Conservation (phyloP, 2,329 filamentous ascomycete genomes). For the Lecanoromycetidae sp. region DNA sequence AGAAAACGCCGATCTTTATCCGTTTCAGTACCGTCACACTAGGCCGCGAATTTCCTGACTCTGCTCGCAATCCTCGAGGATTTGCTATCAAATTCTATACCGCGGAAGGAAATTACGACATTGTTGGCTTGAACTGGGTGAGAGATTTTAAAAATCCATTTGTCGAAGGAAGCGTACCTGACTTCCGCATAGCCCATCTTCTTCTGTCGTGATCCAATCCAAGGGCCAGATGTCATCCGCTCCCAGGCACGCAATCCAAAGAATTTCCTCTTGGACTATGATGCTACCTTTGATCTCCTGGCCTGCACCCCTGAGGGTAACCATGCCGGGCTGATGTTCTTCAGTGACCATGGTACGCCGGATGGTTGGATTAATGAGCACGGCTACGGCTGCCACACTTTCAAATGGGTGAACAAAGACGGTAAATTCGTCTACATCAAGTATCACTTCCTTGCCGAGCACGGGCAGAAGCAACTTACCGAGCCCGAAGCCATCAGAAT, state of each 20-base stretch:
- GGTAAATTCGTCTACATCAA: constrained; percentile 33
- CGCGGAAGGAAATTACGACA: constrained; percentile 59
- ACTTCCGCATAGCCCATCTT: constrained; percentile 46
- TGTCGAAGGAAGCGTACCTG: neutral
- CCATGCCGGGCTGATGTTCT: constrained; percentile 39
- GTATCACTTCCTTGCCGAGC: constrained; percentile 41
- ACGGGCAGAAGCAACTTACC: constrained; percentile 40
- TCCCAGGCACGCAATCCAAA: constrained; percentile 48
- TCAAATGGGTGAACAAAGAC: constrained; percentile 30
- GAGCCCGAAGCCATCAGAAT: constrained; percentile 39
- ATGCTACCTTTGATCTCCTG: constrained; percentile 39
- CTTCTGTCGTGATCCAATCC: constrained; percentile 52
- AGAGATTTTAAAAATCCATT: neutral
- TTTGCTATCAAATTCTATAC: constrained; percentile 64
- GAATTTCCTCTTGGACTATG: constrained; percentile 39
- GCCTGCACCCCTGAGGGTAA: constrained; percentile 38
- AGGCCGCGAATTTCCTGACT: constrained; percentile 58
- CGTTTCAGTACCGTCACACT: constrained; percentile 67
- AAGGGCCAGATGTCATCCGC: constrained; percentile 49
- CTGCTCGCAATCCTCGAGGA: constrained; percentile 58
- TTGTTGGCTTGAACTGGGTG: constrained; percentile 56
- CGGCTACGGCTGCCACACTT: constrained; percentile 40
- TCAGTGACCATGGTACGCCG: constrained; percentile 43
- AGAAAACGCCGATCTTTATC: constrained; percentile 53
- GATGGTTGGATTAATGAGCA: constrained; percentile 45